phyloP scores from a whole-genome alignment of 2,329 filamentous ascomycete genomes.

The Ceratocystis alfenasii region DNA sequence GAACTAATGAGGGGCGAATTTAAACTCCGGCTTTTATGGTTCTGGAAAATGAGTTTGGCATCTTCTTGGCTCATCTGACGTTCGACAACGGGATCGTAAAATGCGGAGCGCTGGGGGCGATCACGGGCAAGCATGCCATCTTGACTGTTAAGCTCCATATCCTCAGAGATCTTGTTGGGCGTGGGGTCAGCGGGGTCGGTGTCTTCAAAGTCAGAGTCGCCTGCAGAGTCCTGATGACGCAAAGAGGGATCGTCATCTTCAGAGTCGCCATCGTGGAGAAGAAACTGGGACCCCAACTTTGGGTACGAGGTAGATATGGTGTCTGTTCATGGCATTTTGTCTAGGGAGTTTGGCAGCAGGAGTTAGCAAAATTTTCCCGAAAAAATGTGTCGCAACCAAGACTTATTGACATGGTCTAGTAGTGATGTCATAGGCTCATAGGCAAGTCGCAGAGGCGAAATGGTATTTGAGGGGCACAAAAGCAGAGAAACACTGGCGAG shows the following conservation, averaged over 20 bases:
- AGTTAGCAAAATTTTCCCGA: neutral
- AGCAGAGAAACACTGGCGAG: neutral
- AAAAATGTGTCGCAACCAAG: neutral
- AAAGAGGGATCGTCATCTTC: conserved; percentile 22
- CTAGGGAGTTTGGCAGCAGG: neutral
- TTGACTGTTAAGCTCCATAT: conserved; percentile 28
- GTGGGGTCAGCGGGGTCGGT: conserved; percentile 10
- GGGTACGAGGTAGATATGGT: conserved; percentile 20
- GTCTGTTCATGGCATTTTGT: conserved; percentile 6
- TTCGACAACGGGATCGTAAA: conserved; percentile 87
- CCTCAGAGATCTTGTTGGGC: conserved; percentile 3
- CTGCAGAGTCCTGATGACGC: neutral
- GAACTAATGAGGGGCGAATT: conserved; percentile 15
- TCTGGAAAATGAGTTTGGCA: conserved; percentile 88
- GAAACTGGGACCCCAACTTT: conserved; percentile 23
- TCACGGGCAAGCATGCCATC: conserved; percentile 51
- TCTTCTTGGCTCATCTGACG: conserved; percentile 90
- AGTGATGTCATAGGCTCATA: conserved; percentile 1
- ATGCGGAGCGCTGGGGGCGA: conserved; percentile 61
- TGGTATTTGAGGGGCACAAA: neutral
- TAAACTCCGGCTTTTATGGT: conserved; percentile 20
- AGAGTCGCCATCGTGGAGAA: conserved; percentile 24
- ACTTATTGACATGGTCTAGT: neutral
- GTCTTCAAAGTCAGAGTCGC: conserved; percentile 17
- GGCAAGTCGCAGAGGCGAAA: neutral